phyloP scores from a whole-genome alignment of 768 basidiomycete species.

The Clitopilus hobsonii region DNA sequence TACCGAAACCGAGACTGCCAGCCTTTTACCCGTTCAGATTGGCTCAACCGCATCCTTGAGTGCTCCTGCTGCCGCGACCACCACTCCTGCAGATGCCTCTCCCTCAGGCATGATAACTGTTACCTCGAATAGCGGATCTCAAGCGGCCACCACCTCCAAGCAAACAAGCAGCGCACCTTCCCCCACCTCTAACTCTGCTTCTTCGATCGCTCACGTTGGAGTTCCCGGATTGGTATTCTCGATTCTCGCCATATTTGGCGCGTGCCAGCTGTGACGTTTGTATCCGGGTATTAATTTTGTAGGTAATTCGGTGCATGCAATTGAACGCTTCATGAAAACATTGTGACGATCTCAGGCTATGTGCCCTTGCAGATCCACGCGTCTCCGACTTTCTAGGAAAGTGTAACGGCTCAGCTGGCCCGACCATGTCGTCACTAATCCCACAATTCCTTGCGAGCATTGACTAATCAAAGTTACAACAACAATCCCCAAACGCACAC shows the following conservation, averaged over 20 bases:
- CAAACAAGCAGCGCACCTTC: conserved; percentile 10
- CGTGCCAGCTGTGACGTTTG: not conserved
- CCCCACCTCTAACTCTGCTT: conserved; percentile 6
- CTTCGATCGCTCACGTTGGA: not conserved
- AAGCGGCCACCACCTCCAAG: conserved; percentile 11
- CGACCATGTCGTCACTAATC: too few species aligned
- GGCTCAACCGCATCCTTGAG: conserved; percentile 11
- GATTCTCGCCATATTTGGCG: not conserved
- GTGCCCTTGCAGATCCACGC: too few species aligned
- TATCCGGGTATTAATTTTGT: not conserved
- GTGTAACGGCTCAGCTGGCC: too few species aligned
- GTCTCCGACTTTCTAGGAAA: too few species aligned
- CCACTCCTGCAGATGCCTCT: not conserved
- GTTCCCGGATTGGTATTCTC: not conserved
- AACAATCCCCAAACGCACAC: too few species aligned
- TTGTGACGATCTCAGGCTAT: too few species aligned
- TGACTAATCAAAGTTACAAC: too few species aligned
- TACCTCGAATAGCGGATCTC: not conserved
- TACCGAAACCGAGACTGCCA: conserved; percentile 13
- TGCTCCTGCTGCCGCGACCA: not conserved
- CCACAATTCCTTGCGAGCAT: too few species aligned
- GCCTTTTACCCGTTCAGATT: conserved; percentile 11
- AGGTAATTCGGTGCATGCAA: not conserved
- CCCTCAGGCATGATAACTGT: not conserved
- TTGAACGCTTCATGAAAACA: too few species aligned